These are phyloP conservation scores for Cryomyces minteri DNA, from an alignment of 495 filamentous ascomycete genomes.

Conservation along the genomic window DNA sequence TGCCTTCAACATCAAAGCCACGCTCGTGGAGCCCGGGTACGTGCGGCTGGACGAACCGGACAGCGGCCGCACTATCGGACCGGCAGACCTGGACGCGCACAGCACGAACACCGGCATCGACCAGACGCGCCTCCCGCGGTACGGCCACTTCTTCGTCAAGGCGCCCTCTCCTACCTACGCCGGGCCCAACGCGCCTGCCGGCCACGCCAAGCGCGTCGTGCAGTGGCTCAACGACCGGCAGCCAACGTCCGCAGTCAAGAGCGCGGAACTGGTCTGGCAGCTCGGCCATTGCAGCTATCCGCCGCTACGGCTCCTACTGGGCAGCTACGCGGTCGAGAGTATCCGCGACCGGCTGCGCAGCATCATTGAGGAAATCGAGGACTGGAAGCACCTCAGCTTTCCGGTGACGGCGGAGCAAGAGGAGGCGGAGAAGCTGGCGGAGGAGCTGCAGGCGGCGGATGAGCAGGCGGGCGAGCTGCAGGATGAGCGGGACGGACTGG, in stretches of 20 bases:
- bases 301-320: constrained; percentile 66
- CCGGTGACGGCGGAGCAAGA: constrained; percentile 10
- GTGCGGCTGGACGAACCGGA: constrained; percentile 54
- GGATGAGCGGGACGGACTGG: too few species aligned
- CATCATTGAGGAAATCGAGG: constrained; percentile 65
- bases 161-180: constrained; percentile 67
- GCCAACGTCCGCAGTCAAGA: constrained; percentile 81
- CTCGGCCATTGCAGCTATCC: constrained; percentile 84
- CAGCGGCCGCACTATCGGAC: constrained; percentile 8
- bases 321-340: constrained; percentile 88
- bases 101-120: neutral
- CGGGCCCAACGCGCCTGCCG: constrained; percentile 53
- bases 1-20: constrained; percentile 77
- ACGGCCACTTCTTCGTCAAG: constrained; percentile 85
- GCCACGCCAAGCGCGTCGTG: constrained; percentile 85
- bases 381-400: constrained; percentile 25
- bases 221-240: constrained; percentile 87
- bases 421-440: constrained; percentile 2
- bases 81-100: neutral
- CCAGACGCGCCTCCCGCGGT: constrained; percentile 20
- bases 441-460: neutral
- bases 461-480: too few species aligned
- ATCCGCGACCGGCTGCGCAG: constrained; percentile 74
- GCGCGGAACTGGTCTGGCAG: constrained; percentile 94
- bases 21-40: constrained; percentile 79